A percentile compares a stretch with the other conserved stretches of the same genome.
phyloP scores from a whole-genome alignment of 768 basidiomycete species.

The Leccinum boreale region DNA sequence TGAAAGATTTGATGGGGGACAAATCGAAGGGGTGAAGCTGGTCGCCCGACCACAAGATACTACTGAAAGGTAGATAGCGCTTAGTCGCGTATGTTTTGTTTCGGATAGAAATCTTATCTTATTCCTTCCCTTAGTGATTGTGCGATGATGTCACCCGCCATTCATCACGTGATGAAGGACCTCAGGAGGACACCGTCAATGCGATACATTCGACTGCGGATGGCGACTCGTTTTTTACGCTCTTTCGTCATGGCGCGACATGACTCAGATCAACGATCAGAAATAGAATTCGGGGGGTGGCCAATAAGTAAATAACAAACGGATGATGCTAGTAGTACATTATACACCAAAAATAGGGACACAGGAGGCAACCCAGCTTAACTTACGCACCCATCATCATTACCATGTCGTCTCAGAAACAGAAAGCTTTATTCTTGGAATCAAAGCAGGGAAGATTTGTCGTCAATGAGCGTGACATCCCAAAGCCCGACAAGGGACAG shows the following conservation, averaged over 20 bases:
- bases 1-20: slow-evolving; percentile 36
- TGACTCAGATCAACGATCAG: slow-evolving; percentile 23
- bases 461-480: slow-evolving; percentile 24
- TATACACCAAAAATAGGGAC: slow-evolving; percentile 3
- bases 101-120: slow-evolving; percentile 26
- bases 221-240: slow-evolving; percentile 31
- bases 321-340: slow-evolving; percentile 11
- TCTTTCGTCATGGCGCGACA: slow-evolving; percentile 30
- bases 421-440: slow-evolving; percentile 29
- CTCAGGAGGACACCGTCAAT: slow-evolving; percentile 30
- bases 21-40: slow-evolving; percentile 45
- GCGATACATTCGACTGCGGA: slow-evolving; percentile 29
- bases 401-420: slow-evolving; percentile 24
- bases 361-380: slow-evolving; percentile 1
- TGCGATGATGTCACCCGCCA: slow-evolving; percentile 11
- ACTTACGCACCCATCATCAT: slow-evolving; percentile 12
- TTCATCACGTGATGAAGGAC: slow-evolving; percentile 23
- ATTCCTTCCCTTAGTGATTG: slow-evolving; percentile 19
- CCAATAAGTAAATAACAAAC: slow-evolving; percentile 27
- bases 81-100: slow-evolving; percentile 16
- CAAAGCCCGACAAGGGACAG: slow-evolving; percentile 37
- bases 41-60: slow-evolving; percentile 44
- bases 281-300: slow-evolving; percentile 31
- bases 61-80: slow-evolving; percentile 34
- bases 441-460: slow-evolving; percentile 29